These are phyloP conservation scores for Amorphotheca resinae DNA, from an alignment of 495 filamentous ascomycete genomes.

Conservation along the genomic window DNA sequence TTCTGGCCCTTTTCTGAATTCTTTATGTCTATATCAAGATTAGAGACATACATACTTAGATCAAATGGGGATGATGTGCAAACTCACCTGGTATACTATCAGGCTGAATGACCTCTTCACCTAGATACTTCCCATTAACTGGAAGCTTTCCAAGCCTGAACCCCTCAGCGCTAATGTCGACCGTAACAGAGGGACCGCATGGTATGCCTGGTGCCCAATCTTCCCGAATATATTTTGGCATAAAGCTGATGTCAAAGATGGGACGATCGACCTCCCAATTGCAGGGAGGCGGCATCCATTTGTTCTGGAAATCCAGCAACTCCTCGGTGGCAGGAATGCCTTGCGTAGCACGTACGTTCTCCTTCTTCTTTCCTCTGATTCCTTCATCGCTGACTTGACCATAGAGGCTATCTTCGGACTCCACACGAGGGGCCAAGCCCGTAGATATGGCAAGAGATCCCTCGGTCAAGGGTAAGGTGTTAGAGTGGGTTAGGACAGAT, in stretches of 20 bases:
- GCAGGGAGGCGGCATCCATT: conserved; percentile 5
- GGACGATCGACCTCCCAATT: conserved; percentile 14
- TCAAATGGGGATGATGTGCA: background rate
- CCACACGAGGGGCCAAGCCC: background rate
- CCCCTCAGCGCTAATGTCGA: conserved; percentile 5
- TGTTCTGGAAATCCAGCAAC: conserved; percentile 11
- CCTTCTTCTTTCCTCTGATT: conserved; percentile 4
- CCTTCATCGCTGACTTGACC: conserved; percentile 13
- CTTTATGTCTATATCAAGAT: background rate
- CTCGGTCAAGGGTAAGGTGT: conserved; percentile 1
- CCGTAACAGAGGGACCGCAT: background rate
- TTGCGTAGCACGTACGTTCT: conserved; percentile 9
- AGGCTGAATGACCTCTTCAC: background rate
- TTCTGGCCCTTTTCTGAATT: conserved; percentile 2
- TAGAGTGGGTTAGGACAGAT: background rate
- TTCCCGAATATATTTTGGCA: conserved; percentile 10
- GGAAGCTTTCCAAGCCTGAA: background rate
- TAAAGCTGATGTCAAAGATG: conserved; percentile 5
- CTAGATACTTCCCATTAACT: background rate
- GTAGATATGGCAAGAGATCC: background rate
- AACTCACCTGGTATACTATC: background rate
- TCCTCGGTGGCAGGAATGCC: conserved; percentile 3
- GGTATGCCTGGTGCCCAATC: conserved; percentile 7
- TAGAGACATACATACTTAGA: background rate
- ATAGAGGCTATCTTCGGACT: conserved; percentile 1